phyloP scores from a whole-genome alignment of 345 rosid species.

The Populus alba region DNA sequence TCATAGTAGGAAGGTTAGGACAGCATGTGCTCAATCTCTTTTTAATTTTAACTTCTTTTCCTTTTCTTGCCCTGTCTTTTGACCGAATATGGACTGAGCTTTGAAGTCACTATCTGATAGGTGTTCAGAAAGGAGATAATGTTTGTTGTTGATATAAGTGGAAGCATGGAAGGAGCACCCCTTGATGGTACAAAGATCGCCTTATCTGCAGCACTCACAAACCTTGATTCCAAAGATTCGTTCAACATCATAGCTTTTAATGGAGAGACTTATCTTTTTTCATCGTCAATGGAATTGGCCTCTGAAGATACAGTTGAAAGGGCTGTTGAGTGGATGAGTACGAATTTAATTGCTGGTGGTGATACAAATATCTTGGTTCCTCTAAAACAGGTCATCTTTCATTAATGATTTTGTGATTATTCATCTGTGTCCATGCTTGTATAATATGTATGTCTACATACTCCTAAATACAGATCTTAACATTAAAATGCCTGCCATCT shows the following conservation, averaged over 20 bases:
- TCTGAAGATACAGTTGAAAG: slow-evolving; percentile 56
- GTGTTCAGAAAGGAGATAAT: slow-evolving; percentile 70
- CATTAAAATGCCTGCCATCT: too few relatives aligned
- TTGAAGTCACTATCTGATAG: slow-evolving; percentile 33
- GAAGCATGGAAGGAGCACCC: slow-evolving; percentile 77
- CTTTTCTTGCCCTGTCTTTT: slow-evolving; percentile 10
- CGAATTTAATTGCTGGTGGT: slow-evolving; percentile 55
- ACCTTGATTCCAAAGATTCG: slow-evolving; percentile 67
- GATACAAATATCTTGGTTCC: slow-evolving; percentile 72
- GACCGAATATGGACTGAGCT: slow-evolving; percentile 18
- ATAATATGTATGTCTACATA: too few relatives aligned
- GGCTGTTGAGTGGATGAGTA: slow-evolving; percentile 67
- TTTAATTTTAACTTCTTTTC: not conserved
- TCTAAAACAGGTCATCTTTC: slow-evolving; percentile 56
- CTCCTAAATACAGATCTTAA: too few relatives aligned
- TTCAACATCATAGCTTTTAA: slow-evolving; percentile 81
- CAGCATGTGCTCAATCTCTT: slow-evolving; percentile 4
- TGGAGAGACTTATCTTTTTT: slow-evolving; percentile 59
- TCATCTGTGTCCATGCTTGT: not conserved
- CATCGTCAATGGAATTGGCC: slow-evolving; percentile 62
- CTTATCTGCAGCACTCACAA: slow-evolving; percentile 47
- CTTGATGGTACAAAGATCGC: slow-evolving; percentile 69
- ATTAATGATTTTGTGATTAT: not conserved
- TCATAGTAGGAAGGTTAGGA: slow-evolving; percentile 52
- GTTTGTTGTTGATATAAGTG: slow-evolving; percentile 85